Evolutionary conservation across 805 yeast genomes (phyloP), one percentile per base, ranked within the genome.

Genomic region (Ogataea nakhonphanomensis): DNA sequence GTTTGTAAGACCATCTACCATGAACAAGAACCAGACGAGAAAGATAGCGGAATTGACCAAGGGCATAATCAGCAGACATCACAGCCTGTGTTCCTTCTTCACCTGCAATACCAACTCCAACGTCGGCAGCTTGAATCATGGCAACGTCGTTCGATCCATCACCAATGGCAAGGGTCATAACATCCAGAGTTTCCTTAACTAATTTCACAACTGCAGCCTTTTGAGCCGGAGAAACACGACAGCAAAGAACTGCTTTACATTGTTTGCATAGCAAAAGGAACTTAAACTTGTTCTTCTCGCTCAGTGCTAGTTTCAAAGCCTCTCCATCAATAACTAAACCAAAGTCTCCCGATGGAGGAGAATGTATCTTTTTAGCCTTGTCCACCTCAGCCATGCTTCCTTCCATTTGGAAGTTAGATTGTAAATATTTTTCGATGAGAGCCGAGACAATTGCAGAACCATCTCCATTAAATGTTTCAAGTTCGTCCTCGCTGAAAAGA

Each of bases 141-240:
- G 95, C 90, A 47, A 85, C 95, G 65, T 85, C 95, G 58, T 85
- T 85, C 14, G 93, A 80, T 40, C 95, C 95, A 64, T 85, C 95
- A 51, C 95, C 95, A 58, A 85, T 84, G 7, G 93, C 91, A 43
- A 85, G 64, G 1, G 95, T 85, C 90, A 85, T 85, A 22, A 85
- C 95, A 48, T 78, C 79, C 33, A 85, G 66, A 12, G 79, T 73
- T 22, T 79, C 77, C 57, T 82, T 84, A n/a, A 85, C 93, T 48
- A 85, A 62, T 49, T 76, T 79, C 22, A 84, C 91, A 41, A 85
- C 91, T n/a, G 80, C 77, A 11, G 93, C 93, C 57, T 85, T 85
- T 57, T 85, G 95, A 29, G 91, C 79, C 5, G 95, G 95, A 1
- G 93, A 84, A 25, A 85, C 95, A 66, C 95, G 77, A 62, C 95